Evolutionary conservation across 495 filamentous ascomycete species (phyloP).

Genomic region (Lichina pygmaea): DNA sequence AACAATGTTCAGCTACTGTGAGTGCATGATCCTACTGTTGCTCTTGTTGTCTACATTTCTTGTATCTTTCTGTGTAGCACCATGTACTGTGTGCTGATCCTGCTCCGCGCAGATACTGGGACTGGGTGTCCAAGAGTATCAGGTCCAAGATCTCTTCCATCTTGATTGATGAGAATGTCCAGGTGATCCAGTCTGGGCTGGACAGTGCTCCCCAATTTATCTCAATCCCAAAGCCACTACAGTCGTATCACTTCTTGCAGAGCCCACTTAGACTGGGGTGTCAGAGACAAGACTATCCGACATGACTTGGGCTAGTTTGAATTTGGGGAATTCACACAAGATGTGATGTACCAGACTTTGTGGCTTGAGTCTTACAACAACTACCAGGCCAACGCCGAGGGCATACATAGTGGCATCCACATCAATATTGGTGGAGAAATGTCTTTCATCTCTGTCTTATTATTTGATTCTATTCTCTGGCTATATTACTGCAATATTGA

Average conservation of each 20-base stretch:
- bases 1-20: neutral
- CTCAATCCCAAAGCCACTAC: neutral
- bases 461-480: constrained; percentile 4
- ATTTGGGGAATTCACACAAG: neutral
- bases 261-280: neutral
- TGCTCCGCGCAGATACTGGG: constrained; percentile 1
- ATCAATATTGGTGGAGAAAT: neutral
- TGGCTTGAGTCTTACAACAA: neutral
- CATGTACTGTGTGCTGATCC: neutral
- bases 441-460: neutral
- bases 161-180: neutral
- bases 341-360: neutral
- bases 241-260: neutral
- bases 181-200: neutral
- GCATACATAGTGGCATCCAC: neutral
- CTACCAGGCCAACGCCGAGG: neutral
- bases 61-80: no score
- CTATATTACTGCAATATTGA: constrained; percentile 4
- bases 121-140: neutral
- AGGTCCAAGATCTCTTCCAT: neutral
- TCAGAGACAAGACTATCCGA: neutral
- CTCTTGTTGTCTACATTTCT: no score
- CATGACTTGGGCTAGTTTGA: neutral
- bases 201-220: neutral
- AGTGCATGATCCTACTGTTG: neutral